These are phyloP conservation scores for Gossypium ekmanianum DNA, from an alignment of 345 rosid genomes.

Conservation along the genomic window DNA sequence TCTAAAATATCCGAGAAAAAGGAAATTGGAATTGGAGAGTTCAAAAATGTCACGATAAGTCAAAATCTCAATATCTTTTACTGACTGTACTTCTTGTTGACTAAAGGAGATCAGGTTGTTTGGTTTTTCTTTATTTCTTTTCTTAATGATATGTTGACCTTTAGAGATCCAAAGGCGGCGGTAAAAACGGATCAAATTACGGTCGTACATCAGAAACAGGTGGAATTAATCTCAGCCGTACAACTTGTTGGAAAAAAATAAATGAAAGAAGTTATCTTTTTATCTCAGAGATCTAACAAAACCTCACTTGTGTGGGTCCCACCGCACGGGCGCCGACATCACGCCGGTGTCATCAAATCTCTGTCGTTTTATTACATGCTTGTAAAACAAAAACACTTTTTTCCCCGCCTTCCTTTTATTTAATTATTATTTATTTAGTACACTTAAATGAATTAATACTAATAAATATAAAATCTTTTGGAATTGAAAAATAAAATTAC, in stretches of 20 bases:
- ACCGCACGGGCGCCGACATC: slow-evolving; percentile 54
- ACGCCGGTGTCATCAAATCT: slow-evolving; percentile 53
- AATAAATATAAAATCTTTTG: no score
- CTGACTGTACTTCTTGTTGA: background rate
- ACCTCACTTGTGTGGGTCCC: slow-evolving; percentile 26
- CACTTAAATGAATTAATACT: no score
- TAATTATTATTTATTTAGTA: no score
- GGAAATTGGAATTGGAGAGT: background rate
- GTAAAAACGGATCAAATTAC: background rate
- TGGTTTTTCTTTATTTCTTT: background rate
- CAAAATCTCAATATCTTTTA: background rate
- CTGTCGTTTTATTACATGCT: slow-evolving; percentile 32
- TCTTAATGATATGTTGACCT: background rate
- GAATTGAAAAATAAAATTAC: no score
- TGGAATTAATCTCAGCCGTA: background rate
- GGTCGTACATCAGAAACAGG: slow-evolving; percentile 18
- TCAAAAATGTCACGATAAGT: slow-evolving; percentile 19
- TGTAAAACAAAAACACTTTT: no score
- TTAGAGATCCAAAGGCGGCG: background rate
- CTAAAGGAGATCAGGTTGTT: background rate
- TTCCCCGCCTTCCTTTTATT: no score
- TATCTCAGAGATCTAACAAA: background rate
- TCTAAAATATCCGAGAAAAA: background rate
- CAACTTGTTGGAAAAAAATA: no score
- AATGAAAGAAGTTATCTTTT: no score